A percentile compares a stretch with the other conserved stretches of the same genome.
phyloP scores from a whole-genome alignment of 257 asterid species.

The Jacaranda copaia region DNA sequence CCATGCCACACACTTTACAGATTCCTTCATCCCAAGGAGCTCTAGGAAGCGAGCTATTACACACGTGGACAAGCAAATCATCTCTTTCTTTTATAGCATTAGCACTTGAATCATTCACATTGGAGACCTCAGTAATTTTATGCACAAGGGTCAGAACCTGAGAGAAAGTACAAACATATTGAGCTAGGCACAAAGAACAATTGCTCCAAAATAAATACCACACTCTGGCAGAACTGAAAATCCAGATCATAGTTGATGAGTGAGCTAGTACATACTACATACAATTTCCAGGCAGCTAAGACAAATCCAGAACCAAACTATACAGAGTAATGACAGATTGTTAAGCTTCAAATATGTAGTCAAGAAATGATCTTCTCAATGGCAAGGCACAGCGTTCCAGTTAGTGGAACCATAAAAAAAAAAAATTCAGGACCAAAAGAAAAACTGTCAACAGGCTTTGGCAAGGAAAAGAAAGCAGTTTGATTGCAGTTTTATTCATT shows the following conservation, averaged over 20 bases:
- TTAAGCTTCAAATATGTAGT: background rate
- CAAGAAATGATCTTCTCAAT: slow-evolving; percentile 9
- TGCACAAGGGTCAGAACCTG: slow-evolving; percentile 77
- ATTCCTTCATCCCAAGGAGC: slow-evolving; percentile 99
- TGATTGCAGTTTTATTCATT: background rate
- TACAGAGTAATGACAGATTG: background rate
- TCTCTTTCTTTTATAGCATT: slow-evolving; percentile 73
- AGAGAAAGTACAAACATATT: slow-evolving; percentile 35
- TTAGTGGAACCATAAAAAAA: background rate
- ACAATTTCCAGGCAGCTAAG: background rate
- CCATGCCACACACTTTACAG: slow-evolving; percentile 96
- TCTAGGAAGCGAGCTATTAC: slow-evolving; percentile 75
- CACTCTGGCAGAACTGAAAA: slow-evolving; percentile 22
- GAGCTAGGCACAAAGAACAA: slow-evolving; percentile 16
- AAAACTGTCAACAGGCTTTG: slow-evolving; percentile 1
- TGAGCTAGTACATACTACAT: background rate
- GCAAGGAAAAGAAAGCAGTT: background rate
- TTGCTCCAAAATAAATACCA: slow-evolving; percentile 20
- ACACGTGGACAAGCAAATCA: slow-evolving; percentile 57
- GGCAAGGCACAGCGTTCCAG: slow-evolving; percentile 1
- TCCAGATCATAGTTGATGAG: background rate
- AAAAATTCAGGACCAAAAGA: background rate
- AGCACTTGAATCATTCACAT: slow-evolving; percentile 42
- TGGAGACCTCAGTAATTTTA: slow-evolving; percentile 54
- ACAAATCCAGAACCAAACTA: background rate